Base-by-base conservation (phyloP, 2,329 filamentous ascomycete genomes). In the Paraphaeosphaeria sporulosa region DNA sequence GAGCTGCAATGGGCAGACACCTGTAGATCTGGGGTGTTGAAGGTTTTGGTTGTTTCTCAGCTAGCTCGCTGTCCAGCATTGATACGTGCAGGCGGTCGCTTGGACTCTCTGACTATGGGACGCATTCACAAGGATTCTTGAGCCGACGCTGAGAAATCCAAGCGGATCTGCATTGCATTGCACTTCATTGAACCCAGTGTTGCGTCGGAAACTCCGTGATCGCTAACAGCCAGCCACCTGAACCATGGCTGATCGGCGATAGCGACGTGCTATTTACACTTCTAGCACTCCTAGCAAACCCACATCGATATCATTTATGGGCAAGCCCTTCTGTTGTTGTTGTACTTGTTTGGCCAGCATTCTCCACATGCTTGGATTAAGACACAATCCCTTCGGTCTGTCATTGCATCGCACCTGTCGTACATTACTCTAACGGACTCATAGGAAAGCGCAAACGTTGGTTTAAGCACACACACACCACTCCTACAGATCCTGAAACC, bases 311-410 rank as follows among this genome's bases (percentile, higher is more conserved):
- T 32, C 34, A 51, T 57, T 57, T 51, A 57, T 57, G 55, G 55
- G 55, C 36, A 57, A 57, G 13, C 25, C 47, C 15, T 43, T 44
- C 47, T 57, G 55, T 46, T 57, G 25, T n/a, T 57, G 44, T 19
- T 57, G 55, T 57, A n/a, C 25, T 12, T 48, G 12, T 19, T 17
- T 52, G 15, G 15, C 46, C 38, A 44, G 34, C 43, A 23, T 44
- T 27, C 21, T 48, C 47, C 56, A 55, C 43, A 64, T 61, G 59
- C 59, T 64, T 59, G 61, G 61, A 49, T 43, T 64, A 8, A 58
- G 55, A 59, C 47, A 56, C 36, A 63, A 60, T 58, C 60, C 60
- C 13, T 61, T 64, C 19, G 40, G 61, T 64, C 43, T 38, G 61
- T 64, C 40, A 19, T 23, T 15, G 12, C 40, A 17, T 36, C 34